Conservation (phyloP, 805 yeast genomes). For the Hagleromyces aurorensis region DNA sequence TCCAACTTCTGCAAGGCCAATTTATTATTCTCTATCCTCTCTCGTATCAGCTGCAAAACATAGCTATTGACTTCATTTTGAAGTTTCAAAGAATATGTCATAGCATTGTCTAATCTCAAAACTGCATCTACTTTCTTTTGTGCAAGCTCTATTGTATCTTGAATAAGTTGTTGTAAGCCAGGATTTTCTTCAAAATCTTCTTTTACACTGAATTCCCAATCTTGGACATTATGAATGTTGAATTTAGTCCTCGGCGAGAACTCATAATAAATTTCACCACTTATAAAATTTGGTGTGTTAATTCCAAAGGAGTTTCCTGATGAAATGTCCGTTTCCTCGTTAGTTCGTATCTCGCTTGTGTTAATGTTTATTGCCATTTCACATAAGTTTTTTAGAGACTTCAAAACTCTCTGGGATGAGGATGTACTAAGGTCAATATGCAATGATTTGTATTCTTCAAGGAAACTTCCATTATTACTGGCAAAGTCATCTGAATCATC, state of each 20-base stretch:
- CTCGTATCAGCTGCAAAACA: slow-evolving; percentile 54
- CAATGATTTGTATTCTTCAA: slow-evolving; percentile 48
- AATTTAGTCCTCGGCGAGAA: slow-evolving; percentile 56
- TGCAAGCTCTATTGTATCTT: slow-evolving; percentile 57
- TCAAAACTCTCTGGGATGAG: slow-evolving; percentile 9
- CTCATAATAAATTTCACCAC: no score
- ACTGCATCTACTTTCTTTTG: slow-evolving; percentile 62
- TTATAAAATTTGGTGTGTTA: slow-evolving; percentile 4
- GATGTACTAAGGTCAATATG: slow-evolving; percentile 26
- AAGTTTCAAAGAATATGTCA: slow-evolving; percentile 67
- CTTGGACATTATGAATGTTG: slow-evolving; percentile 40
- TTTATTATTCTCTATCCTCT: slow-evolving; percentile 48
- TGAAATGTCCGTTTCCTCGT: slow-evolving; percentile 12
- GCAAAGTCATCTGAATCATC: slow-evolving; percentile 21
- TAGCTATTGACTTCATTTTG: slow-evolving; percentile 69
- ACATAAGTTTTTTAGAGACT: slow-evolving; percentile 44
- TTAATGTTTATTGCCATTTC: slow-evolving; percentile 69
- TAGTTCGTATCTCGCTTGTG: slow-evolving; percentile 47
- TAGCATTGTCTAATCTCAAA: slow-evolving; percentile 60
- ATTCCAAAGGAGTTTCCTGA: slow-evolving; percentile 5
- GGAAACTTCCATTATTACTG: slow-evolving; percentile 18
- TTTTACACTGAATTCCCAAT: slow-evolving; percentile 26
- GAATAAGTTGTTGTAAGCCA: slow-evolving; percentile 52
- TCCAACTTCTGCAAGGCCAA: slow-evolving; percentile 12
- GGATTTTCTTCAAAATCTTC: slow-evolving; percentile 35